These are phyloP conservation scores for Scheffersomyces segobiensis DNA, from an alignment of 1,139 yeast genomes.

Conservation along the genomic window DNA sequence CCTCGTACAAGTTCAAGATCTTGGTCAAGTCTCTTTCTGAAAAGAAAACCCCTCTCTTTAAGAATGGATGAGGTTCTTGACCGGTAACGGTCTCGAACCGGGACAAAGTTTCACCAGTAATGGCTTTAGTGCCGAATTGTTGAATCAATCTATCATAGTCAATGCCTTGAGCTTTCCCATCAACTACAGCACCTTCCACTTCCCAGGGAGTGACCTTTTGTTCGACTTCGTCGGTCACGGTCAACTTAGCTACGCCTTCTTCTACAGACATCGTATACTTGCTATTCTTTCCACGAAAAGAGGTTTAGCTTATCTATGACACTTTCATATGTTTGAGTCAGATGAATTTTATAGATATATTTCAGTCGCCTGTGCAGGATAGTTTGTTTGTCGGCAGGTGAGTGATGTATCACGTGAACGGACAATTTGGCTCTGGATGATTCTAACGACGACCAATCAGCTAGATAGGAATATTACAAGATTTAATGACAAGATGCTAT, in stretches of 20 bases:
- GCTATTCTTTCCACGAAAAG: not conserved
- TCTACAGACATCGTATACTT: constrained; percentile 14
- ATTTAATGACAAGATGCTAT: too few relatives aligned
- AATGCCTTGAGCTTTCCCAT: constrained; percentile 84
- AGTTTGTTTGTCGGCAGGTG: not conserved
- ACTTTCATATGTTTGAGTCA: constrained; percentile 8
- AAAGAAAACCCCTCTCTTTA: constrained; percentile 90
- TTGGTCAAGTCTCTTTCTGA: constrained; percentile 83
- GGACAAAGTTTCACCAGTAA: constrained; percentile 67
- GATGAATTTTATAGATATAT: constrained; percentile 5
- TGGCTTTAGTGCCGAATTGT: constrained; percentile 83
- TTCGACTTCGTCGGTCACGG: constrained; percentile 36
- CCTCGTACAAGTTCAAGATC: constrained; percentile 87
- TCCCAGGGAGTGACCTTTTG: constrained; percentile 86
- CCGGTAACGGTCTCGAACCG: constrained; percentile 86
- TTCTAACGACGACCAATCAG: not conserved
- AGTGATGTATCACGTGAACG: not conserved
- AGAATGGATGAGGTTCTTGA: constrained; percentile 85
- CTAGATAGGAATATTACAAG: too few relatives aligned
- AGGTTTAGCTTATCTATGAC: not conserved
- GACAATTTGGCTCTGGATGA: not conserved
- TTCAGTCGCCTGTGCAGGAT: not conserved
- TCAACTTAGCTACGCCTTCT: constrained; percentile 23
- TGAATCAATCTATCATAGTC: constrained; percentile 85
- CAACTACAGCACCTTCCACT: constrained; percentile 97